Base-by-base conservation (phyloP, 75 land plant species). In the Chamaecyparis obtusa region DNA sequence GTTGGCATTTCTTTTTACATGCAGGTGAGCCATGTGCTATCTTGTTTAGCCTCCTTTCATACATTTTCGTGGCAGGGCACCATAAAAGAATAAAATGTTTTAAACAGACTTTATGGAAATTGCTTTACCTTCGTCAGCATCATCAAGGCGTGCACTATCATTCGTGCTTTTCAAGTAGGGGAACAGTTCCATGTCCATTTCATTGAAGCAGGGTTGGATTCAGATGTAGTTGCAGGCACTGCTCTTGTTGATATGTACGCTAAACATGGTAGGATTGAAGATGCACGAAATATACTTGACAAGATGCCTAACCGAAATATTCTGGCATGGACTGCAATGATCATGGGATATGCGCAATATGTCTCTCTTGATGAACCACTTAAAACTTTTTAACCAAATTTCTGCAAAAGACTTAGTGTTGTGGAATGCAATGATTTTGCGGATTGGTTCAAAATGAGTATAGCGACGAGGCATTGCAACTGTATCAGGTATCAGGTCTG, bases 181-280 rank as follows among this genome's bases (percentile, higher is more conserved):
- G 82, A 83, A 87, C 88, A 83, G 39, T 21, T 90, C 55, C 91
- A 92, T 86, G 80, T 37, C 4, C 78, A 79, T 10, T 78, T 64
- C 36, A 15, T 87, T 54, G 86, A 88, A 82, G 35, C 37, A 60
- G 93, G 93, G 37, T 37, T 86, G 24, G 85, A 90, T 79, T 39
- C 57, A 3, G 56, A 88, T 80, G 36, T 87, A 19, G 81, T 78
- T 72, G 88, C 87, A 49, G 88, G 88, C 8, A 92, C 88, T 57
- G 75, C 93, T 24, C 85, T 92, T 15, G 88, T 92, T 27, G 89
- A 90, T 55, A 92, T 92, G 93, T 90, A 92, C 83, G 90, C 88
- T 1, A 88, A 74, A 44, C 90, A 56, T 83, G 92, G 90, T 83
- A 85, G 89, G 54, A 85, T 89, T 57, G 83, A 89, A 24, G 76